Conservation (phyloP, 1,139 yeast species). For the Hemisphaericaspora subhashii region DNA sequence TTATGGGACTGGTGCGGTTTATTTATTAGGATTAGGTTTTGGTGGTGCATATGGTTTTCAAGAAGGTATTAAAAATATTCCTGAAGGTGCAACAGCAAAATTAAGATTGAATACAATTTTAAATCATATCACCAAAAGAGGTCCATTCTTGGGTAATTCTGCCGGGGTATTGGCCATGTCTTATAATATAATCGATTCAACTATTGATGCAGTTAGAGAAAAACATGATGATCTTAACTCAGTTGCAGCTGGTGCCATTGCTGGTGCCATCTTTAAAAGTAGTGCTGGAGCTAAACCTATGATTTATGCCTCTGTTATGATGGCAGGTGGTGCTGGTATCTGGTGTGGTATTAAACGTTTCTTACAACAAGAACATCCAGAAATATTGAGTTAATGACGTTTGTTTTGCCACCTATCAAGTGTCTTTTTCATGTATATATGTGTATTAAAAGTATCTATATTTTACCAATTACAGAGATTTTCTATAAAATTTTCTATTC, state of each 20-base stretch:
- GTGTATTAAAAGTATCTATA: slow-evolving; percentile 1
- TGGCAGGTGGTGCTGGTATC: slow-evolving; percentile 86
- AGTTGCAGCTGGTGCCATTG: slow-evolving; percentile 82
- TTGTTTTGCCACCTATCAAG: not conserved
- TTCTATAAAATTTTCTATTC: slow-evolving; percentile 1
- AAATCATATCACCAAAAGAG: slow-evolving; percentile 91
- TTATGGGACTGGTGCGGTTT: slow-evolving; percentile 96
- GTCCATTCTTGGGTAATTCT: slow-evolving; percentile 91
- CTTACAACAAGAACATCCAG: slow-evolving; percentile 21
- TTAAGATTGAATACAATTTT: slow-evolving; percentile 84
- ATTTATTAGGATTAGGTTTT: slow-evolving; percentile 69
- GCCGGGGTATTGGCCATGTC: slow-evolving; percentile 92
- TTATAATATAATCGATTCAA: slow-evolving; percentile 80
- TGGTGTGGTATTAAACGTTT: slow-evolving; percentile 85
- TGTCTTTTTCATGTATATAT: slow-evolving; percentile 8
- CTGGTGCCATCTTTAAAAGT: slow-evolving; percentile 90
- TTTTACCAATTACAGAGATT: not conserved
- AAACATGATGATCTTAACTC: slow-evolving; percentile 86
- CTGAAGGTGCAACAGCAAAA: slow-evolving; percentile 70
- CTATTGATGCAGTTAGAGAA: slow-evolving; percentile 79
- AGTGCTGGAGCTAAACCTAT: slow-evolving; percentile 84
- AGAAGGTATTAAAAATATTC: slow-evolving; percentile 80
- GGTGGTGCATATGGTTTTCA: slow-evolving; percentile 90
- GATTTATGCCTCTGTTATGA: slow-evolving; percentile 81
- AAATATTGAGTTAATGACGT: not conserved